Base-by-base conservation (phyloP, 345 rosid species). In the Aquilaria malaccensis region DNA sequence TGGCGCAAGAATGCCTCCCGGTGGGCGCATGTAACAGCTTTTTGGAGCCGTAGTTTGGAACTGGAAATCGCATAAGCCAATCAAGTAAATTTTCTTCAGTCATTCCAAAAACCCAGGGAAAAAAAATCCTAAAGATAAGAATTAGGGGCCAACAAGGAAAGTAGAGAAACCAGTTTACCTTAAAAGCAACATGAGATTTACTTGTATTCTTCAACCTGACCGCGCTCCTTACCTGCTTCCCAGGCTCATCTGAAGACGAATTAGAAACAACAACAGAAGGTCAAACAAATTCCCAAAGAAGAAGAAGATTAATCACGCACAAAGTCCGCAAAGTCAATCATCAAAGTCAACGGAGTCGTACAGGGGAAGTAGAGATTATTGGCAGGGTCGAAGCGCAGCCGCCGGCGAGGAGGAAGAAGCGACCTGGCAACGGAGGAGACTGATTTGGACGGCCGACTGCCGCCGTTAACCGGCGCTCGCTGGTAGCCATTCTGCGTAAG, bases 21-120 rank as follows among this genome's bases (percentile, higher is more conserved):
- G 99, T 30, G 99, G 99, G 48, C 97, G 87, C 99, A 94, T 94
- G 74, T 78, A 94, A 73, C 99, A 94, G 65, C 99, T 94, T 69
- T 94, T 94, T 0, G 96, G 99, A 11, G 92, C 96, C 33, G 97
- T 94, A 30, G 99, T 93, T 86, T 94, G 99, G 59, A 94, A 94
- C 99, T 94, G 46, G 0, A 65, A 64, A 48, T 69, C 43, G 43
- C 43, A 51, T 50, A 50, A 60, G 62, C 32, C 22, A 72, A 14
- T 54, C 59, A 68, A 45, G 50, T 30, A 52, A 63, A 30, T 52
- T 13, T 45, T 31, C 59, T 13, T 4, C 46, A 13, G 45, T 22
- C 54, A 52, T 30, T 53, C 9, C 46, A 13, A 2, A 41, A 14
- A 32, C 11, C 6, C 9, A 50, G 31, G 10, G 50, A n/a, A 15